phyloP scores from a whole-genome alignment of 75 land plant species.

The Chamaecyparis obtusa region DNA sequence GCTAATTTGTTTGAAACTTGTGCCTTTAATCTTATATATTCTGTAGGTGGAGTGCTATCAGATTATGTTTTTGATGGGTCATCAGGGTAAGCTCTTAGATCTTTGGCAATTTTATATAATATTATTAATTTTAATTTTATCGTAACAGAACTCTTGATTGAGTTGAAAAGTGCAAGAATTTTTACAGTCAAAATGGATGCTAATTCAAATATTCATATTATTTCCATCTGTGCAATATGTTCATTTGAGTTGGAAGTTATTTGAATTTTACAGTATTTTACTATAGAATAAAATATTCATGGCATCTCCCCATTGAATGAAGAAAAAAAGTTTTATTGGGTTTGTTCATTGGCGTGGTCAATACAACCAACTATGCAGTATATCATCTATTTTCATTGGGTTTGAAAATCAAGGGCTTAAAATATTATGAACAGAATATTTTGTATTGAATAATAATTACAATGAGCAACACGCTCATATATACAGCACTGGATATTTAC shows the following conservation, averaged over 20 bases:
- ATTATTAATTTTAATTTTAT: background rate
- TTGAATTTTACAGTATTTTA: background rate
- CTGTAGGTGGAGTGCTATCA: slow-evolving; percentile 19
- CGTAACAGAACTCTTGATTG: background rate
- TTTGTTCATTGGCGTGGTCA: background rate
- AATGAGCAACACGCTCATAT: too few species aligned
- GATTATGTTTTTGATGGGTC: slow-evolving; percentile 55
- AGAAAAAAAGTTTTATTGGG: background rate
- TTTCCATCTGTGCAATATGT: too few species aligned
- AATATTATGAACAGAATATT: too few species aligned
- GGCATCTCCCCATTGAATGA: background rate
- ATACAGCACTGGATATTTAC: too few species aligned
- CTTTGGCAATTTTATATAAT: background rate
- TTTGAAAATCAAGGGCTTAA: background rate
- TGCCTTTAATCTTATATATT: background rate
- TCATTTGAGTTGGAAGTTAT: too few species aligned
- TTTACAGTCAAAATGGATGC: background rate
- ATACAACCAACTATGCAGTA: background rate
- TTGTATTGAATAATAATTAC: too few species aligned
- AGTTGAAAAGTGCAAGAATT: background rate
- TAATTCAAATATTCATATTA: background rate
- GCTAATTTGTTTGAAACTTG: background rate
- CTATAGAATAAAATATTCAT: background rate
- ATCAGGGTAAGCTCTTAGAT: slow-evolving; percentile 41
- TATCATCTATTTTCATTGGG: too few species aligned